These are phyloP conservation scores for Oryza meridionalis DNA, from an alignment of 176 grass and related monocot species.

Conservation along the genomic window DNA sequence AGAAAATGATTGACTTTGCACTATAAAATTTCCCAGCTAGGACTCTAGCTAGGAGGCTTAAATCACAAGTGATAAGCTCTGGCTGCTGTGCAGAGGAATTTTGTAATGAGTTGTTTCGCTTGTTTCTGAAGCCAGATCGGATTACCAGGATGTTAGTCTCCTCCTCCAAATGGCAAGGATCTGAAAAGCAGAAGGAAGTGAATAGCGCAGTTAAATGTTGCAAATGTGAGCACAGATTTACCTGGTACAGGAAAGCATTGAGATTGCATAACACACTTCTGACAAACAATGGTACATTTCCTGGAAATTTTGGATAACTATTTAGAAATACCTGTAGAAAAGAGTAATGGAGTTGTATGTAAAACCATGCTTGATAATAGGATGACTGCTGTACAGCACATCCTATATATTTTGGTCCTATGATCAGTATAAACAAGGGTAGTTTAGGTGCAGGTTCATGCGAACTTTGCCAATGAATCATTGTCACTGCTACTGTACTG, in stretches of 20 bases:
- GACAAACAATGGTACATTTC: background rate
- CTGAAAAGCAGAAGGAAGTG: constrained; percentile 32
- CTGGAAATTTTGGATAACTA: background rate
- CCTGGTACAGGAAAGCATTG: background rate
- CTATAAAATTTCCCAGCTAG: constrained; percentile 32
- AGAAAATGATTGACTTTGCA: constrained; percentile 43
- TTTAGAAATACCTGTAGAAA: background rate
- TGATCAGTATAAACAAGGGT: background rate
- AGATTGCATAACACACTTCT: constrained; percentile 9
- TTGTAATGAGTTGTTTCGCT: constrained; percentile 28
- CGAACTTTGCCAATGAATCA: constrained; percentile 13
- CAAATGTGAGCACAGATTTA: background rate
- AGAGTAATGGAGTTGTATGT: background rate
- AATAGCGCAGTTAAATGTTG: background rate
- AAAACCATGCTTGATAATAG: background rate
- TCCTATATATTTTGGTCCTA: background rate
- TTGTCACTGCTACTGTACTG: background rate
- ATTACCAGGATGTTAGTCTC: background rate
- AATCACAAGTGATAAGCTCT: constrained; percentile 39
- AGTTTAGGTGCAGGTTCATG: background rate
- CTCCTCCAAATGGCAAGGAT: constrained; percentile 25
- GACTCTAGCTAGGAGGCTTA: constrained; percentile 30
- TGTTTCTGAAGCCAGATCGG: constrained; percentile 26
- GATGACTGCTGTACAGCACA: background rate
- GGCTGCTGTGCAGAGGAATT: background rate